Percentiles rank a stretch among this genome's conserved stretches.
These are phyloP conservation scores for Besnoitia besnoiti DNA, from an alignment of 169 alveolate genomes.

Conservation along the genomic window DNA sequence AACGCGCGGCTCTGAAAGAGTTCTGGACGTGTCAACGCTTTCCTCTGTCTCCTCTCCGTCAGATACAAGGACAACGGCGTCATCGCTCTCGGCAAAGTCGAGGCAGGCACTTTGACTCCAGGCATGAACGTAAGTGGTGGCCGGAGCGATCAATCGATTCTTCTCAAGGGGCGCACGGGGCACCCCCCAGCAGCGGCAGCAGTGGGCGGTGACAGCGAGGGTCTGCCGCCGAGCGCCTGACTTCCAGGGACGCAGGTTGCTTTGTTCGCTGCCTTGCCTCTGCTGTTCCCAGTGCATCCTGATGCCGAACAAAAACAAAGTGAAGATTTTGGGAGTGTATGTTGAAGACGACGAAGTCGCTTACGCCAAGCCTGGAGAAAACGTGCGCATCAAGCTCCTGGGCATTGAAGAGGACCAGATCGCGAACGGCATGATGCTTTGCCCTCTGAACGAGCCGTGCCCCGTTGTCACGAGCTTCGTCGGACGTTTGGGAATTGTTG, in stretches of 20 bases:
- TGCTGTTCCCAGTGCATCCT: slow-evolving; percentile 77
- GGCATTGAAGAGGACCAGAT: slow-evolving; percentile 93
- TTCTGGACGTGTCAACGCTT: background rate
- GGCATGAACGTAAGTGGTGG: slow-evolving; percentile 68
- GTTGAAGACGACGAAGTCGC: slow-evolving; percentile 89
- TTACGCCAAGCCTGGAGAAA: slow-evolving; percentile 93
- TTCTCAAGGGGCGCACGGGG: too few species aligned
- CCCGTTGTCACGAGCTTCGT: slow-evolving; percentile 90
- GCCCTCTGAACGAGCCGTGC: slow-evolving; percentile 90
- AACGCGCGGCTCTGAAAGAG: background rate
- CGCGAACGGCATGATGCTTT: slow-evolving; percentile 95
- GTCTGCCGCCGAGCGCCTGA: too few species aligned
- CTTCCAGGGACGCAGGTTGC: background rate
- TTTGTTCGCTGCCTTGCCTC: background rate
- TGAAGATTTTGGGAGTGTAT: slow-evolving; percentile 83
- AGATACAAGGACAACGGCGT: slow-evolving; percentile 91
- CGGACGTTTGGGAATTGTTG: slow-evolving; percentile 91
- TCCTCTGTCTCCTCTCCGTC: background rate
- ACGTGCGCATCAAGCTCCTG: slow-evolving; percentile 86
- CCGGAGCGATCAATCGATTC: too few species aligned
- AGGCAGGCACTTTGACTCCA: slow-evolving; percentile 74
- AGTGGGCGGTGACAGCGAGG: too few species aligned
- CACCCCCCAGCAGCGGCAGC: too few species aligned
- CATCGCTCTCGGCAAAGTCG: slow-evolving; percentile 92
- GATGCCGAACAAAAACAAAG: slow-evolving; percentile 89